Base-by-base conservation (phyloP, 768 basidiomycete genomes). In the Auricularia sp. region DNA sequence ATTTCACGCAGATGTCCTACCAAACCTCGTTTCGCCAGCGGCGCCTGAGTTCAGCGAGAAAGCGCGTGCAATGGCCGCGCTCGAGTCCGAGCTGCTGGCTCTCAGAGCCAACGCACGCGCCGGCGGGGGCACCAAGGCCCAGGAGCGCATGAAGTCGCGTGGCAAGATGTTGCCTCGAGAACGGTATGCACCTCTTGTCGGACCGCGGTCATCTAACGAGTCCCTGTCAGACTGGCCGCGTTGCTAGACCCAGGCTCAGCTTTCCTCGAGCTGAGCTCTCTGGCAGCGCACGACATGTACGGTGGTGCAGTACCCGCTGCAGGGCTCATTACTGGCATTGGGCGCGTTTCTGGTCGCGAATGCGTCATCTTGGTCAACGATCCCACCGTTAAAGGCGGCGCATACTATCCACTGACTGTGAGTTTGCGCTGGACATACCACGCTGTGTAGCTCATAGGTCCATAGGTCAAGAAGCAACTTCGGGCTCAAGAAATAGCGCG, bases 361-460 rank as follows among this genome's bases (percentile, higher is more conserved):
- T 94, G 91, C 70, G 85, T 97, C 67, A 75, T 98, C 3, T 87
- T 96, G 3, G 89, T 91, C n/a, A 98, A 97, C 73, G 94, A 98
- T 72, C 88, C 93, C 36, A 93, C 91, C 6, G 91, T 93, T 34
- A 94, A 94, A 73, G 93, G 93, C 14, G 93, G 93, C 7, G 90
- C 90, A 0, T 96, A 96, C 74, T 92, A 93, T 71, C 93, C 92
- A 23, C 74, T 94, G 61, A 93, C 91, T 16, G 91, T 85, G 66
- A 64, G 79, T 70, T 1, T 34, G 29, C 29, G 29, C 29, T 21
- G 11, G 56, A 18, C 54, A 4, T 39, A 11, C 29, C 42, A n/a
- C 34, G 34, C 44, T 47, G 11, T n/a, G 29, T 53, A 6, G 47
- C 51, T 54, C 60, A 29, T 61, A 23, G 8, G 8, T 21, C 0